A percentile compares a stretch with the other conserved stretches of the same genome.
Conservation (phyloP, 2,329 filamentous ascomycete species). For the Diaporthe sp. region DNA sequence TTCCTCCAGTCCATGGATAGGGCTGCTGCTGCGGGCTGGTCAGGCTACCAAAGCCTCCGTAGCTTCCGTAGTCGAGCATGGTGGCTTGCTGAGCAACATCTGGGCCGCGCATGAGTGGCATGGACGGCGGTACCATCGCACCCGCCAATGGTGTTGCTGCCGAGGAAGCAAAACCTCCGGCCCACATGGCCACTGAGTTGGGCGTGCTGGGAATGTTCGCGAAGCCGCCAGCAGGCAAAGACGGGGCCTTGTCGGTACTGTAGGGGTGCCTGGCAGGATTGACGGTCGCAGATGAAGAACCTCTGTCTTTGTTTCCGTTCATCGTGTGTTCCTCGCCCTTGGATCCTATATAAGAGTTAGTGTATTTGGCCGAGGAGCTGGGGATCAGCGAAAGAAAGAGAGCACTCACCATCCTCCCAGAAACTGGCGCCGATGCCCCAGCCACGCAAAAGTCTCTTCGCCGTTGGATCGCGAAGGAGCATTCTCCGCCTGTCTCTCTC, state of each 20-base stretch:
- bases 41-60: not conserved
- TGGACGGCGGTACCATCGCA: not conserved
- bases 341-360: not conserved
- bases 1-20: not conserved
- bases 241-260: not conserved
- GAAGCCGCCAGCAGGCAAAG: not conserved
- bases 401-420: conserved; percentile 37
- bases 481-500: conserved; percentile 25
- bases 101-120: not conserved
- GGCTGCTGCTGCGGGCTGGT: not conserved
- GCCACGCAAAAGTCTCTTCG: conserved; percentile 23
- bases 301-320: not conserved
- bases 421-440: conserved; percentile 40
- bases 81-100: not conserved
- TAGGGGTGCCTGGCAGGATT: not conserved
- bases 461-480: conserved; percentile 23
- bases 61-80: conserved; percentile 6
- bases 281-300: not conserved
- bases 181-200: conserved; percentile 1
- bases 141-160: not conserved
- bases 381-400: not conserved
- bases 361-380: not conserved
- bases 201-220: not conserved
- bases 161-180: conserved; percentile 23
- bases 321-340: not conserved